These are phyloP conservation scores for Allium cepa DNA, from an alignment of 106 monocot species.

Conservation along the genomic window DNA sequence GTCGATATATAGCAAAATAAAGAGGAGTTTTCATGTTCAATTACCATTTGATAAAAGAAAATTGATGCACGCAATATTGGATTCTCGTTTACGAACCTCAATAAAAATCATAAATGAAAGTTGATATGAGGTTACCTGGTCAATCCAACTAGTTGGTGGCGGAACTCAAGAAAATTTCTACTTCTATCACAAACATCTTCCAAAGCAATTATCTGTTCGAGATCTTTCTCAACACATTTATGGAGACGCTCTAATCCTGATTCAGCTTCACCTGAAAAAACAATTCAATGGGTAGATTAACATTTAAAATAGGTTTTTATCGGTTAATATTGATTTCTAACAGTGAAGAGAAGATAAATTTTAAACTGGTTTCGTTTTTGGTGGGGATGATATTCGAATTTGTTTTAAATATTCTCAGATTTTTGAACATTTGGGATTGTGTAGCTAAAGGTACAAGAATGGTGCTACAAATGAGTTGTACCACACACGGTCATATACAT, in stretches of 20 bases:
- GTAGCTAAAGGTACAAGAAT: too few species aligned
- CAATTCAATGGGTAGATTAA: background rate
- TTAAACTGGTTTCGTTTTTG: too few species aligned
- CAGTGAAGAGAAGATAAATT: too few species aligned
- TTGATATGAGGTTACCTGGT: slow-evolving; percentile 13
- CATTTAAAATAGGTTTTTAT: too few species aligned
- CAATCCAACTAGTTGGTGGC: slow-evolving; percentile 77
- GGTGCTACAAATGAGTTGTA: too few species aligned
- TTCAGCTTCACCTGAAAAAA: slow-evolving; percentile 48
- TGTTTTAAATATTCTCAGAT: too few species aligned
- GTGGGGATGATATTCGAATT: too few species aligned
- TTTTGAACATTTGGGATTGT: too few species aligned
- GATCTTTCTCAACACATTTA: slow-evolving; percentile 90
- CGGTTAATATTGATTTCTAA: too few species aligned
- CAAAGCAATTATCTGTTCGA: slow-evolving; percentile 48
- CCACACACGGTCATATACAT: too few species aligned
- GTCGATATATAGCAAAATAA: background rate
- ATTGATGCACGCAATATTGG: too few species aligned
- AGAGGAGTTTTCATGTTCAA: background rate
- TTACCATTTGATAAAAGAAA: background rate
- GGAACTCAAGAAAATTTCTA: slow-evolving; percentile 80
- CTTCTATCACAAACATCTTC: slow-evolving; percentile 39
- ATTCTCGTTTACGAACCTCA: background rate
- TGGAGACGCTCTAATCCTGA: slow-evolving; percentile 87
- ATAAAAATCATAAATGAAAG: background rate